A percentile compares a stretch with the other conserved stretches of the same genome.
Evolutionary conservation across 768 basidiomycete genomes (phyloP).

Genomic region (Infundibulicybe gibba): DNA sequence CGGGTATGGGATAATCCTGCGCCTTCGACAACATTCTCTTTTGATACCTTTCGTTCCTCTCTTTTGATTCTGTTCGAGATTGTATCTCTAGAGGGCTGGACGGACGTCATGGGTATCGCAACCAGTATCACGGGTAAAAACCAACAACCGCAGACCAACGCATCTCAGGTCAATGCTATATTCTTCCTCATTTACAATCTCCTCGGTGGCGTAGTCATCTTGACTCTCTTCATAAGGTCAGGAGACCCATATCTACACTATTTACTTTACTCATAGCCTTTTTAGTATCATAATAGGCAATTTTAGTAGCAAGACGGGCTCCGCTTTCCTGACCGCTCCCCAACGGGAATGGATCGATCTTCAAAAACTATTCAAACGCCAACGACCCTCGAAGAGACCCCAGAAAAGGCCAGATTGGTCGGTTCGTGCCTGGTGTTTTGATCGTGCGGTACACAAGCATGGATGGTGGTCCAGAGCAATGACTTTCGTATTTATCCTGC

Average conservation of each 20-base stretch:
- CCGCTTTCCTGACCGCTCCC: constrained; percentile 78
- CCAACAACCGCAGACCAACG: constrained; percentile 68
- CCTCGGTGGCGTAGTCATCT: constrained; percentile 84
- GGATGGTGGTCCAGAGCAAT: constrained; percentile 88
- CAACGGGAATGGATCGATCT: constrained; percentile 95
- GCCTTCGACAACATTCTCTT: constrained; percentile 81
- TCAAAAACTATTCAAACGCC: constrained; percentile 82
- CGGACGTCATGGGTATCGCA: constrained; percentile 84
- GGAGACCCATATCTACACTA: constrained; percentile 9
- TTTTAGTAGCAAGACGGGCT: constrained; percentile 83
- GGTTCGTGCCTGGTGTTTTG: constrained; percentile 84
- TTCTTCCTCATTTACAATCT: constrained; percentile 93
- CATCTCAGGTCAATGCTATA: constrained; percentile 78
- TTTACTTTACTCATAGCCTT: constrained; percentile 10
- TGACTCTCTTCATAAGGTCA: constrained; percentile 89
- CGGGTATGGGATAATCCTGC: constrained; percentile 88
- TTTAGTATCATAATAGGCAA: constrained; percentile 92
- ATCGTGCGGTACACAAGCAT: constrained; percentile 86
- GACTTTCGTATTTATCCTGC: constrained; percentile 75
- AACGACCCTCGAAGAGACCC: constrained; percentile 83
- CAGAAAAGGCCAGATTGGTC: constrained; percentile 47
- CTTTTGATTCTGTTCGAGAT: constrained; percentile 94
- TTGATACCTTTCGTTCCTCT: constrained; percentile 81
- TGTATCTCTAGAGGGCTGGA: constrained; percentile 94
- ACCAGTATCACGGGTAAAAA: constrained; percentile 72